Evolutionary conservation across 257 asterid species (phyloP), one percentile per base, ranked within the genome.

Genomic region (Catharanthus roseus): DNA sequence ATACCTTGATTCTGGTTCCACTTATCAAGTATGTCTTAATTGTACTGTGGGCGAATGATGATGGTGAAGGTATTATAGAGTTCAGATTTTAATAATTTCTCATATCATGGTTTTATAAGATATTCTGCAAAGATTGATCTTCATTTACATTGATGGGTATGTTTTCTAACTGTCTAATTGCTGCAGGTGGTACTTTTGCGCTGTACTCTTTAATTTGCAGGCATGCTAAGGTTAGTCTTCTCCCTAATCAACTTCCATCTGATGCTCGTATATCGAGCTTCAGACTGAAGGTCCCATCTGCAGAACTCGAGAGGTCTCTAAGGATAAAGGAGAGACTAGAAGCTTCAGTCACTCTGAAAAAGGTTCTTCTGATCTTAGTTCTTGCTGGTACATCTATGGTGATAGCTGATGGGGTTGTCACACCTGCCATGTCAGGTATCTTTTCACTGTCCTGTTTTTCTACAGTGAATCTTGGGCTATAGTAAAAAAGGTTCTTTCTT

Each of bases 321-420:
- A 95, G 79, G 84, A 79, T 95, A 81, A 95, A 90, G 85, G 99
- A 95, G 84, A 84, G 86, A 77, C 96, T 95, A 71, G 99, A 95
- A 78, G 75, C 93, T 71, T 95, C 99, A 69, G 73, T 82, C 75
- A 86, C 96, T 67, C 77, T 95, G 82, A 95, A 95, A 83, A 95
- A 84, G 82, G 85, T 92, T 84, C 84, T 95, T 79, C 79, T 95
- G 75, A 84, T 90, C 82, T 77, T 95, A 86, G 99, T 95, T 74
- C 98, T 95, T 82, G 96, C 95, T 79, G 99, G 97, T 82, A 95
- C 98, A 53, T 91, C 99, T 38, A 95, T 95, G 99, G 99, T 95
- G 84, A 91, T 95, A 65, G 98, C 97, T 86, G 97, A 87, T 75
- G 98, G 97, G 72, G 96, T 95, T 66, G 99, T 95, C 54, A 95